phyloP scores from a whole-genome alignment of 495 filamentous ascomycete species.

The Achaetomiella virescens region DNA sequence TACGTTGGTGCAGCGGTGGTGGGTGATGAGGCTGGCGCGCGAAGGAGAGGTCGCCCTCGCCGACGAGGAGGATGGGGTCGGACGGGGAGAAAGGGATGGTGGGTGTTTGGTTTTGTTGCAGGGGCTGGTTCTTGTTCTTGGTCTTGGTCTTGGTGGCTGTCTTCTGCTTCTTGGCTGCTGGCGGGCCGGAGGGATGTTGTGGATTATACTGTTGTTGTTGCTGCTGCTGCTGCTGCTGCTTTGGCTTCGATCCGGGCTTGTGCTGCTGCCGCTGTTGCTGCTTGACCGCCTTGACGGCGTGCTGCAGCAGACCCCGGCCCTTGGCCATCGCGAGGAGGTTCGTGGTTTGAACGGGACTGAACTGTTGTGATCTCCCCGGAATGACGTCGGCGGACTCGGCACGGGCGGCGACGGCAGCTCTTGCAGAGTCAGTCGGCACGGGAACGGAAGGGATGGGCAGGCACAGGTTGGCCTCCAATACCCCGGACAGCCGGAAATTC shows the following conservation, averaged over 20 bases:
- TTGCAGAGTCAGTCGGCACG: not conserved
- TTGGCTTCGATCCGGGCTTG: conserved; percentile 7
- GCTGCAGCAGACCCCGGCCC: conserved; percentile 13
- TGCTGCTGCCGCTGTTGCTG: conserved; percentile 15
- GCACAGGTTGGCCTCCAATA: not conserved
- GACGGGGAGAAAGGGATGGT: conserved; percentile 63
- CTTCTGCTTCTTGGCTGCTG: conserved; percentile 18
- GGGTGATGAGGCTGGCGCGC: conserved; percentile 62
- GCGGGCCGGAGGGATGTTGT: not conserved
- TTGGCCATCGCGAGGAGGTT: conserved; percentile 10
- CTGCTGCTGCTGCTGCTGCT: no score
- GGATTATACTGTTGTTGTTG: conserved; percentile 4
- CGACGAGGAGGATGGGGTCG: conserved; percentile 75
- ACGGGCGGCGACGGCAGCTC: conserved; percentile 2
- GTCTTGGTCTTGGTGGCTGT: conserved; percentile 7
- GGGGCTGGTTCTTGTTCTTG: conserved; percentile 9
- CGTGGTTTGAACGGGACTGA: no score
- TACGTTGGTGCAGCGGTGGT: conserved; percentile 63
- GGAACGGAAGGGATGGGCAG: not conserved
- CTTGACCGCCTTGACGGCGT: conserved; percentile 21
- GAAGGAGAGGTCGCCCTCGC: conserved; percentile 94
- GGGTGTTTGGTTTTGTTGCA: conserved; percentile 19
- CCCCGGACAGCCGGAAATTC: conserved; percentile 4
- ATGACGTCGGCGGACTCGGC: conserved; percentile 5
- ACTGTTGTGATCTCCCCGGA: not conserved